Evolutionary conservation across 129 eudicot genomes (phyloP).

Genomic region (Erigeron canadensis): DNA sequence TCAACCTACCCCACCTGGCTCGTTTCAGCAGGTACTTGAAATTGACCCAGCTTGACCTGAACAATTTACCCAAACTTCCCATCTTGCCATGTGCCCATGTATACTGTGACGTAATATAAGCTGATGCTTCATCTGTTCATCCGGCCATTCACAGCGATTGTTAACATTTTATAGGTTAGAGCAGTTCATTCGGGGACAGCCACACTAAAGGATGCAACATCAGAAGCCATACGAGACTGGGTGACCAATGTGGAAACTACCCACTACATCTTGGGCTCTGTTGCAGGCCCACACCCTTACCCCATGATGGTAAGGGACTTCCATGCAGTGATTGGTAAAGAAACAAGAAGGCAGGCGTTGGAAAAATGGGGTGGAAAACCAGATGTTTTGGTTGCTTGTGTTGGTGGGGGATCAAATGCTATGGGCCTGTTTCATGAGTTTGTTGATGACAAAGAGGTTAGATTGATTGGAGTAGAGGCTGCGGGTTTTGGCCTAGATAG

Average conservation of each 20-base stretch:
- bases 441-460: conserved; percentile 69
- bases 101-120: too few relatives aligned
- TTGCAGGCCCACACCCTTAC: conserved; percentile 35
- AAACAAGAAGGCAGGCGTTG: conserved; percentile 82
- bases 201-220: conserved; percentile 85
- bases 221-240: conserved; percentile 90
- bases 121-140: too few relatives aligned
- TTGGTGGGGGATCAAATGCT: conserved; percentile 90
- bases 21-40: too few relatives aligned
- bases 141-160: too few relatives aligned
- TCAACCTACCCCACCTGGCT: too few relatives aligned
- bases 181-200: conserved; percentile 85
- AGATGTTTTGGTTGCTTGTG: conserved; percentile 83
- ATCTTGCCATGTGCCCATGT: too few relatives aligned
- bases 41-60: too few relatives aligned
- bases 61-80: too few relatives aligned
- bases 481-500: conserved; percentile 78
- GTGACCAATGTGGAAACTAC: conserved; percentile 75
- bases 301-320: conserved; percentile 32
- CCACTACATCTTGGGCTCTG: conserved; percentile 28
- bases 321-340: conserved; percentile 46
- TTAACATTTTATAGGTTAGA: too few relatives aligned
- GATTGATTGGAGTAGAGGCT: conserved; percentile 86
- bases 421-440: conserved; percentile 88
- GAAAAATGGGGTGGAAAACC: conserved; percentile 96